A percentile compares a stretch with the other conserved stretches of the same genome.
These are phyloP conservation scores for Macrophomina pseudophaseolina DNA, from an alignment of 2,329 filamentous ascomycete genomes.

Conservation along the genomic window DNA sequence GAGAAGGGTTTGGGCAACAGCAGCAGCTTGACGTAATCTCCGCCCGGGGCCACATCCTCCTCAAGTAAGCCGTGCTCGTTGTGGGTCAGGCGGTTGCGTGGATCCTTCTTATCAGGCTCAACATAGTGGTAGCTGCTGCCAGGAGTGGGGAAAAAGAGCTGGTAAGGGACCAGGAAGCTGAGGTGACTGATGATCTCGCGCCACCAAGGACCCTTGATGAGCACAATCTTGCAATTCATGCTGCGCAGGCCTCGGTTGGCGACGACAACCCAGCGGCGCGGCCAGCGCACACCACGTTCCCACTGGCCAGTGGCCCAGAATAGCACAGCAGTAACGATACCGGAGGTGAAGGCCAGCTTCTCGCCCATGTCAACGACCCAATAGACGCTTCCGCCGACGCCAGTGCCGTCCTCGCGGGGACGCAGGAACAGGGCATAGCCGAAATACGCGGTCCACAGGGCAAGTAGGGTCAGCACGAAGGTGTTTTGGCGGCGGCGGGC, in stretches of 20 bases:
- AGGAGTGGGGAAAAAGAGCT: slow-evolving; percentile 69
- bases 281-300: slow-evolving; percentile 94
- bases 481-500: slow-evolving; percentile 89
- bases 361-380: slow-evolving; percentile 92
- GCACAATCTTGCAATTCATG: slow-evolving; percentile 96
- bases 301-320: slow-evolving; percentile 97
- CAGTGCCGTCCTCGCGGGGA: slow-evolving; percentile 92
- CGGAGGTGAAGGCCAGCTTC: slow-evolving; percentile 89
- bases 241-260: slow-evolving; percentile 87
- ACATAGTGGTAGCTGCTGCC: slow-evolving; percentile 78
- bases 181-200: slow-evolving; percentile 74
- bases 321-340: slow-evolving; percentile 81
- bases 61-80: slow-evolving; percentile 68
- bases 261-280: slow-evolving; percentile 84
- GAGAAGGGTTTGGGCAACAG: slow-evolving; percentile 94
- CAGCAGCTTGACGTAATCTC: slow-evolving; percentile 89
- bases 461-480: slow-evolving; percentile 83
- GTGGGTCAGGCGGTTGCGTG: background rate
- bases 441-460: slow-evolving; percentile 82
- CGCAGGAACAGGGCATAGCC: slow-evolving; percentile 89
- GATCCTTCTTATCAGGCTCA: slow-evolving; percentile 62
- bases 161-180: slow-evolving; percentile 79
- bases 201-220: slow-evolving; percentile 83
- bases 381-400: slow-evolving; percentile 91
- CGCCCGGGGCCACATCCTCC: slow-evolving; percentile 87